phyloP scores from a whole-genome alignment of 2,329 filamentous ascomycete genomes.

The Alternaria alternata region DNA sequence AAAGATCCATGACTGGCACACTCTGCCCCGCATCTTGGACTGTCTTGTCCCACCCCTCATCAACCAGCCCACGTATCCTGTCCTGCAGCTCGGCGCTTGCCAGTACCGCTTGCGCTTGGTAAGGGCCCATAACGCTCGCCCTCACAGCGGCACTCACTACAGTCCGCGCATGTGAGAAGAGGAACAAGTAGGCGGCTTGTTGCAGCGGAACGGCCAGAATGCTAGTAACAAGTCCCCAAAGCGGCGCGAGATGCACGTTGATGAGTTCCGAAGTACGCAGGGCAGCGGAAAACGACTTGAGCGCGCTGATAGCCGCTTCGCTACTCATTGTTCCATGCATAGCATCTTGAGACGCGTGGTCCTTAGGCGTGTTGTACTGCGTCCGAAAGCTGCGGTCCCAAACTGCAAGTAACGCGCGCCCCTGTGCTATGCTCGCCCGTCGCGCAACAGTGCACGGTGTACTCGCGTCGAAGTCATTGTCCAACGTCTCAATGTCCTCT shows the following conservation, averaged over 20 bases:
- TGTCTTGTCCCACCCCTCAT: constrained; percentile 65
- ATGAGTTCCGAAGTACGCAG: constrained; percentile 40
- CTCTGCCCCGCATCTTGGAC: constrained; percentile 76
- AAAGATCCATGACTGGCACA: constrained; percentile 80
- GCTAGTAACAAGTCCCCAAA: constrained; percentile 72
- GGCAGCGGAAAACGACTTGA: constrained; percentile 39
- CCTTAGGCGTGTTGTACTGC: constrained; percentile 23
- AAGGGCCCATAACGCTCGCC: constrained; percentile 80
- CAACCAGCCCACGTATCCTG: constrained; percentile 66
- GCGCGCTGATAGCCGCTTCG: constrained; percentile 29
- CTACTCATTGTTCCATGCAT: not conserved
- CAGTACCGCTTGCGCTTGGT: constrained; percentile 77
- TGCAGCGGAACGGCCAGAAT: constrained; percentile 67
- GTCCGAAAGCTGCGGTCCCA: constrained; percentile 75
- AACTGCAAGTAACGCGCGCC: constrained; percentile 74
- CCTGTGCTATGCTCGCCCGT: constrained; percentile 77
- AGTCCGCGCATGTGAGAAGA: constrained; percentile 79
- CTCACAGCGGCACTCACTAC: constrained; percentile 79
- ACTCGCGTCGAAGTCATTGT: constrained; percentile 79
- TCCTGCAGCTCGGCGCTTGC: constrained; percentile 67
- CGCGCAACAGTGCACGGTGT: constrained; percentile 81
- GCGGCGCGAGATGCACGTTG: constrained; percentile 71
- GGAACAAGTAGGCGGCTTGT: constrained; percentile 76
- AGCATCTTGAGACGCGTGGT: not conserved
- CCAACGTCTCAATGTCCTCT: constrained; percentile 62